Percentiles rank a stretch among this genome's conserved stretches.
Conservation (phyloP, 129 eudicot genomes). For the Pulicaria dysenterica region DNA sequence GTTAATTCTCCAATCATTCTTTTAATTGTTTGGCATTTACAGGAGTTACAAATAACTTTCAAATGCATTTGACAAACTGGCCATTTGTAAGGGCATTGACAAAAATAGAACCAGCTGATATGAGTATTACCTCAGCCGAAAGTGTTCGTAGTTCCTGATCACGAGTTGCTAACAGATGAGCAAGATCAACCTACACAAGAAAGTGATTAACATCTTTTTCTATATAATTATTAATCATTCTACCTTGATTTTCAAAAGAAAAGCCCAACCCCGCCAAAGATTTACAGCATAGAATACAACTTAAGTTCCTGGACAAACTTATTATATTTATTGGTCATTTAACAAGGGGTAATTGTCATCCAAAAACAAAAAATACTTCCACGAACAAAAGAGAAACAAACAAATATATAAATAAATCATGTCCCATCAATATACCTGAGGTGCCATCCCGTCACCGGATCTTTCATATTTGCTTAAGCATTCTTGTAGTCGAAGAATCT, state of each 20-base stretch:
- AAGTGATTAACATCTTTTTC: constrained; percentile 5
- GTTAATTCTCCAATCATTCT: too few relatives aligned
- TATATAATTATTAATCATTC: not conserved
- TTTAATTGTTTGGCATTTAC: too few relatives aligned
- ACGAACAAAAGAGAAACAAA: not conserved
- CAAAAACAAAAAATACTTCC: not conserved
- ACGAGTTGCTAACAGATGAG: constrained; percentile 95
- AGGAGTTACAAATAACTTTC: not conserved
- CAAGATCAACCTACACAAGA: constrained; percentile 84
- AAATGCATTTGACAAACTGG: not conserved
- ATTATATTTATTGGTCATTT: too few relatives aligned
- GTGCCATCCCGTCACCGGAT: constrained; percentile 76
- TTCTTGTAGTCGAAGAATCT: constrained; percentile 95
- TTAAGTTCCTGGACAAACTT: too few relatives aligned
- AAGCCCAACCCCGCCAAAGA: not conserved
- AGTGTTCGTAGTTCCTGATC: constrained; percentile 97
- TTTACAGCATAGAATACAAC: not conserved
- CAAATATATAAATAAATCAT: not conserved
- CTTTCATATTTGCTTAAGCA: constrained; percentile 93
- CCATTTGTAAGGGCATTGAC: not conserved
- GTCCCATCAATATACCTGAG: constrained; percentile 65
- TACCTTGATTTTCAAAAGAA: not conserved
- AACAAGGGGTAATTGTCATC: too few relatives aligned
- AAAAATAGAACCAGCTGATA: constrained; percentile 7
- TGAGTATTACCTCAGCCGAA: constrained; percentile 91